Evolutionary conservation across 805 yeast species (phyloP), one percentile per base, ranked within the genome.

Genomic region (Gaillardinia entomophila): DNA sequence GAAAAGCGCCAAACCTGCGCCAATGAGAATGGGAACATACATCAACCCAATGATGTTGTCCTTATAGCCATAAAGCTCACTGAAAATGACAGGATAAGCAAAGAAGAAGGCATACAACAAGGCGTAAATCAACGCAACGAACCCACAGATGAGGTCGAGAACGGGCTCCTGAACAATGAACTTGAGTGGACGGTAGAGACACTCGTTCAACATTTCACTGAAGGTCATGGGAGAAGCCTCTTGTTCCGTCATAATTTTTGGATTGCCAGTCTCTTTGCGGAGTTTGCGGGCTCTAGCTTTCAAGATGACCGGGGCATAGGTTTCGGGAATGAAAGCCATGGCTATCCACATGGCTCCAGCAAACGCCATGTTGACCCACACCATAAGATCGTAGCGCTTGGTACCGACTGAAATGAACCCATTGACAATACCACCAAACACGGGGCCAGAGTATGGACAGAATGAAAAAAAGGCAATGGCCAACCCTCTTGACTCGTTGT

Each of bases 391-490:
- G 50, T 77, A 69, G 45, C 82, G 66, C 12, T 69, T 72, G n/a
- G 90, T 72, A 38, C 79, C 75, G 31, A 82, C 78, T 36, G 79
- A 71, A 49, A 88, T 79, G 66, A 87, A 88, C 25, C 96, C 96
- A 49, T 86, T 83, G 24, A 85, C 87, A 33, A 88, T 60, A 3
- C 95, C 95, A 23, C 96, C 96, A 30, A 87, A 60, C 24, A 85
- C 94, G 1, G 96, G 96, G 32, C 96, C 96, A 41, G 89, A 81
- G 57, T 87, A 88, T 2, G 96, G 96, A 37, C 92, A 87, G 49
- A 86, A 87, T 10, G 95, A 89, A 51, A 88, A 88, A 49, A 82
- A 82, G 0, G 95, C 94, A 60, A 88, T 86, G 26, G 95, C 95
- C 49, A 79, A 73, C 45, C 95, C 95, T 63, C 96, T 73, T 1